phyloP scores from a whole-genome alignment of 2,329 filamentous ascomycete species.

The Curvularia verruculosa region DNA sequence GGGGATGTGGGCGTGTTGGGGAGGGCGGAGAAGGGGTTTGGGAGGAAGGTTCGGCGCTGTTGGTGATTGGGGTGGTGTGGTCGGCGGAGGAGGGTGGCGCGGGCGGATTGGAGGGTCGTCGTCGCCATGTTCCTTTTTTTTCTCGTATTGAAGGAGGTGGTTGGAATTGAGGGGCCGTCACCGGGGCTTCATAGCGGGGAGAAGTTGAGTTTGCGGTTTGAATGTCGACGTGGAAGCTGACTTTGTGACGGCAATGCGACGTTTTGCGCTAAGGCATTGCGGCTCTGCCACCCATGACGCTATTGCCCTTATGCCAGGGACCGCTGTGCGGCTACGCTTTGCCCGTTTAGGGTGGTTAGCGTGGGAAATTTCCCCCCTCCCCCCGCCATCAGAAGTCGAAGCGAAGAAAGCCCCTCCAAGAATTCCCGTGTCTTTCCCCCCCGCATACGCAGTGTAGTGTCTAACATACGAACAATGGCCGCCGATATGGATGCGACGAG shows the following conservation, averaged over 20 bases:
- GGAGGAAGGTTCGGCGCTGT: constrained; percentile 52
- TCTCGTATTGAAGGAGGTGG: not conserved
- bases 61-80: constrained; percentile 22
- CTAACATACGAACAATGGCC: constrained; percentile 22
- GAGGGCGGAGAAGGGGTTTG: constrained; percentile 50
- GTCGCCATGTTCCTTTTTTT: constrained; percentile 38
- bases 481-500: constrained; percentile 17
- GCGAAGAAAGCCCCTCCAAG: constrained; percentile 18
- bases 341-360: constrained; percentile 9
- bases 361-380: constrained; percentile 22
- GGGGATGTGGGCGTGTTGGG: constrained; percentile 42
- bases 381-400: not conserved
- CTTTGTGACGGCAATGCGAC: constrained; percentile 9
- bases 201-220: no score
- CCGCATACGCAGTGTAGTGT: constrained; percentile 8
- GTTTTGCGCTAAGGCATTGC: constrained; percentile 28
- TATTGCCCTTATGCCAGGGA: constrained; percentile 27
- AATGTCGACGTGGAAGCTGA: no score
- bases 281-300: constrained; percentile 27
- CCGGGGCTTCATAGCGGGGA: constrained; percentile 25
- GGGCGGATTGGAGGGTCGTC: constrained; percentile 44
- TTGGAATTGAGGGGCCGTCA: constrained; percentile 13
- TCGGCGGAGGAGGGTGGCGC: constrained; percentile 8
- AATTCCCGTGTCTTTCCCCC: not conserved
- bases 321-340: constrained; percentile 15